A percentile compares a stretch with the other conserved stretches of the same genome.
phyloP scores from a whole-genome alignment of 1,284 basidiomycete genomes.

The Macrocystidia cucumis region DNA sequence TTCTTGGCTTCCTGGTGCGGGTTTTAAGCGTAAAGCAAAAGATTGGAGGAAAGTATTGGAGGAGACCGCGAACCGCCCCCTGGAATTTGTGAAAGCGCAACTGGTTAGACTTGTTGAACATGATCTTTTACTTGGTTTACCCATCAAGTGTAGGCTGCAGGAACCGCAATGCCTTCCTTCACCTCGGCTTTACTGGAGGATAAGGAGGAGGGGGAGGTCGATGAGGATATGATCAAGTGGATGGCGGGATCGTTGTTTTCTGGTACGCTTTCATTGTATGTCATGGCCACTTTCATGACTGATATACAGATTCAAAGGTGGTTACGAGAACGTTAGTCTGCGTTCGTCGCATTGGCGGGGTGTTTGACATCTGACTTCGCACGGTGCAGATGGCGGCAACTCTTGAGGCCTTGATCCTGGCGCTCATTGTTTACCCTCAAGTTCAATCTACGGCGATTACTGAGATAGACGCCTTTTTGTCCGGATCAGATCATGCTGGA shows the following conservation, averaged over 20 bases:
- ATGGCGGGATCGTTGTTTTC: slow-evolving; percentile 52
- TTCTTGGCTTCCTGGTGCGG: slow-evolving; percentile 1
- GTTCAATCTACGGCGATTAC: neutral
- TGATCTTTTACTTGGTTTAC: too few relatives aligned
- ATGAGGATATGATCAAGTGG: slow-evolving; percentile 53
- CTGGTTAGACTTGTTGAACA: too few relatives aligned
- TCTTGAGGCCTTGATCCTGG: too few relatives aligned
- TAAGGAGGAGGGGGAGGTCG: slow-evolving; percentile 34
- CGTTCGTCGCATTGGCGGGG: too few relatives aligned
- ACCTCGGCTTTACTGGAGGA: slow-evolving; percentile 41
- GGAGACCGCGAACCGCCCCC: too few relatives aligned
- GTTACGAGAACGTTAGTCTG: too few relatives aligned
- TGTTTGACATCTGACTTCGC: too few relatives aligned
- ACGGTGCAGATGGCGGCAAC: too few relatives aligned
- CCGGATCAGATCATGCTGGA: too few relatives aligned
- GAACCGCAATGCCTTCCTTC: slow-evolving; percentile 18
- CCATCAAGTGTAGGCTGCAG: too few relatives aligned
- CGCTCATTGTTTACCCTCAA: neutral
- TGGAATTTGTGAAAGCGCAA: too few relatives aligned
- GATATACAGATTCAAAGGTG: too few relatives aligned
- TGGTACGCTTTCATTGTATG: slow-evolving; percentile 23
- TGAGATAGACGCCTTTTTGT: neutral
- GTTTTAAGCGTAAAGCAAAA: slow-evolving; percentile 1
- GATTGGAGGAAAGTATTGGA: neutral
- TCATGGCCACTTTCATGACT: neutral